Evolutionary conservation across 106 monocot genomes (phyloP), one percentile per base, ranked within the genome.

Genomic region (Xerophyta viscosa): DNA sequence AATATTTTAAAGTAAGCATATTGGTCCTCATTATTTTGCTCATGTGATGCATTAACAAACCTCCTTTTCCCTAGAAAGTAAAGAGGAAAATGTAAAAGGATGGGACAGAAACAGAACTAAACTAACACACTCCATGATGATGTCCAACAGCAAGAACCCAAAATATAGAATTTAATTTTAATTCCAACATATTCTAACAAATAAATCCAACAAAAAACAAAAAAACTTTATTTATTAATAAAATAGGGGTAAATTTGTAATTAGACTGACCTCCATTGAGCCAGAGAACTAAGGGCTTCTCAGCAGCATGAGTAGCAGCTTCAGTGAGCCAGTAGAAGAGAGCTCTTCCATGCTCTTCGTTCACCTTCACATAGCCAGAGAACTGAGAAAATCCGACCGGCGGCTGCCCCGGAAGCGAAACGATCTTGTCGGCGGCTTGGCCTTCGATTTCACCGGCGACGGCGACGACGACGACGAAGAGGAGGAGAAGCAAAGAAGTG

Each of bases 301-400:
- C 50, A 15, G 57, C 60, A 52, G 92, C 66, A 37, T 66, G 57
- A 21, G 30, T 27, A 36, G 39, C 57, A 20, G 92, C 83, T 55
- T 93, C 92, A 17, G 80, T 81, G 29, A 93, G 71, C 92, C 92
- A 93, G 63, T 93, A 93, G 77, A 93, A 93, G 62, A 87, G 80
- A 43, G 92, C 87, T 22, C 92, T 66, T 0, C 87, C 92, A 29
- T 75, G 73, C 48, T 66, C 52, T 67, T 75, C 46, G 65, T 87
- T 74, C 68, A 93, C 92, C 2, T 77, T 80, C 29, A 93, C 77
- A 29, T 93, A 93, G 12, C 92, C 92, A 10, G 92, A 80, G 64
- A 69, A 93, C 83, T 87, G 92, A 28, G 36, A 29, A 55, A 93
- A 93, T 6, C 42, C 8, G 45, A 93, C 87, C 41, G 62, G 28